Conservation (phyloP, 1,139 yeast genomes). For the Taiozyma sp. region DNA sequence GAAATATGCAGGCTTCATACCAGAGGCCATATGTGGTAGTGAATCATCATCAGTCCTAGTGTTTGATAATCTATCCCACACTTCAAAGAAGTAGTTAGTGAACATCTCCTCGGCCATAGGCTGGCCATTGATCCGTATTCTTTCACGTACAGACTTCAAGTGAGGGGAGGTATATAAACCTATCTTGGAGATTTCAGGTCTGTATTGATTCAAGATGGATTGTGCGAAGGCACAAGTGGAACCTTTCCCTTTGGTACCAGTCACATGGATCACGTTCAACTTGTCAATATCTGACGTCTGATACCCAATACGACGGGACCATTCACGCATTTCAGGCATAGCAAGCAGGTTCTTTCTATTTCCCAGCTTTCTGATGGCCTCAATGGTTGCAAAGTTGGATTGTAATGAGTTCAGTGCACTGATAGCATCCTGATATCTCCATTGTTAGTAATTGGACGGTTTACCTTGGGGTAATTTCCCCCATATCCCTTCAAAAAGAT, state of each 20-base stretch:
- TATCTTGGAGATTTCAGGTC: conserved; percentile 39
- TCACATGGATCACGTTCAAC: conserved; percentile 81
- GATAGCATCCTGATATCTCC: conserved; percentile 55
- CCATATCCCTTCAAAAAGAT: background rate
- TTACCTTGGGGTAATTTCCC: background rate
- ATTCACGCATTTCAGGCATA: conserved; percentile 85
- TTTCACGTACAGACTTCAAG: conserved; percentile 85
- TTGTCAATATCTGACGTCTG: conserved; percentile 61
- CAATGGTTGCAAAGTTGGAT: conserved; percentile 86
- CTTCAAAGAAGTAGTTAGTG: conserved; percentile 87
- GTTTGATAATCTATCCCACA: conserved; percentile 74
- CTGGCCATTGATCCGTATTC: conserved; percentile 82
- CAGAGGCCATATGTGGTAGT: conserved; percentile 72
- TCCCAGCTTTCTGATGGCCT: conserved; percentile 74
- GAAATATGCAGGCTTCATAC: conserved; percentile 88
- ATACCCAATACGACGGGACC: conserved; percentile 86
- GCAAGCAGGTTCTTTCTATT: conserved; percentile 64
- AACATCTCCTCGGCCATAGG: conserved; percentile 81
- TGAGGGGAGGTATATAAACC: conserved; percentile 97
- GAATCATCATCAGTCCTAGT: conserved; percentile 48
- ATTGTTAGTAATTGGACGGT: background rate
- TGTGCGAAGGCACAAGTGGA: conserved; percentile 95
- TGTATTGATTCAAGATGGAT: conserved; percentile 68
- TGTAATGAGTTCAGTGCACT: conserved; percentile 81
- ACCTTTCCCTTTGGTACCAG: conserved; percentile 99